These are phyloP conservation scores for Lecanicillium sp. DNA, from an alignment of 2,329 filamentous ascomycete genomes.

Conservation along the genomic window DNA sequence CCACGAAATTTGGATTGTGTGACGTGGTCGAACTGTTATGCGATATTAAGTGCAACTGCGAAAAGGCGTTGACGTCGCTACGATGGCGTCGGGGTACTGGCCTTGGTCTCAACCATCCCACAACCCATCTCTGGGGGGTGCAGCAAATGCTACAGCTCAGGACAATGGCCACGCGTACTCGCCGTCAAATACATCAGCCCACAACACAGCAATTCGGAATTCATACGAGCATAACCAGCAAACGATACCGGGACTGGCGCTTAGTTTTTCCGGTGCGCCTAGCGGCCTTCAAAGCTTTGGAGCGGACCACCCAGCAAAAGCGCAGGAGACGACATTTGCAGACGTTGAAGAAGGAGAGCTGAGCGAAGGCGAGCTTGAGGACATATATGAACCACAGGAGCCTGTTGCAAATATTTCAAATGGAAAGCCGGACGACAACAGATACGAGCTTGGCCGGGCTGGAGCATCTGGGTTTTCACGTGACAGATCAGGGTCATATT, in stretches of 20 bases:
- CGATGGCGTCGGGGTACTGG: no score
- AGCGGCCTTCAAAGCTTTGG: not conserved
- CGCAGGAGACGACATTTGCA: not conserved
- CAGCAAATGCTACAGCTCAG: no score
- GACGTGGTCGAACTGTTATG: no score
- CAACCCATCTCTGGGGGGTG: no score
- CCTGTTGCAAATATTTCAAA: not conserved
- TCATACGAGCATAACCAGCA: conserved; percentile 13
- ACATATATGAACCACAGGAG: conserved; percentile 39
- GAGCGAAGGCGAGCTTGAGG: conserved; percentile 58
- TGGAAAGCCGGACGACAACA: not conserved
- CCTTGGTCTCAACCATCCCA: no score
- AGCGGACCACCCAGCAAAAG: not conserved
- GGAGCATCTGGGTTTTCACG: conserved; percentile 14
- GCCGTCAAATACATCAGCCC: not conserved
- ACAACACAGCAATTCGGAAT: conserved; percentile 1
- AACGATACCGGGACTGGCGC: conserved; percentile 18
- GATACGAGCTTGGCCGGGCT: no score
- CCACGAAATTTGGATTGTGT: no score
- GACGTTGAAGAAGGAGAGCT: conserved; percentile 65
- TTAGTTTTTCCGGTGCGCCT: conserved; percentile 7
- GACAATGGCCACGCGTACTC: no score
- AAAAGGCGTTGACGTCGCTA: no score
- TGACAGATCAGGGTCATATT: conserved; percentile 44
- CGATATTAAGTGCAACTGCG: no score